Base-by-base conservation (phyloP, 495 filamentous ascomycete genomes). In the Hypoxylon rickii region DNA sequence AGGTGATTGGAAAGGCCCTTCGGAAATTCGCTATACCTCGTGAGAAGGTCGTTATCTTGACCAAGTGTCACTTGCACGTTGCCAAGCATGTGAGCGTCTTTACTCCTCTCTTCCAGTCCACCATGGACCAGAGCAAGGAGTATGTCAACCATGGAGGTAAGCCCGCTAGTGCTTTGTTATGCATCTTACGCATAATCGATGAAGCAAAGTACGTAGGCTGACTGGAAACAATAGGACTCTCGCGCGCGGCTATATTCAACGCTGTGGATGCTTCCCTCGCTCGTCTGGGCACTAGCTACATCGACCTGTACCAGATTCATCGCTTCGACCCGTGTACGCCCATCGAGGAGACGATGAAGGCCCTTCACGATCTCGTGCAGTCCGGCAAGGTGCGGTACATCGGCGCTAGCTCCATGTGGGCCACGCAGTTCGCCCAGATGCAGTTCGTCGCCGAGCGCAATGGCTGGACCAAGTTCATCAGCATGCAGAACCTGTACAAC, bases 401-500 rank as follows among this genome's bases (percentile, higher is more conserved):
- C 44, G 85, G 84, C 1, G 84, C 84, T 0, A 79, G 74, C 45
- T 78, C 71, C 7, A 88, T 89, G 84, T 80, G 59, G 59, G 59
- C 59, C 10, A 56, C 52, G 13, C 47, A 63, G 10, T 87, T 90
- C 51, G 79, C 83, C 2, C 70, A 67, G 36, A 74, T 88, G 65
- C 87, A 89, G 63, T 84, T 80, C 56, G 74, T 73, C 16, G 83
- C 83, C 29, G 80, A 85, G 57, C 74, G 65, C 51, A 79, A 90
- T 53, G 81, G 83, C 16, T 90, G 85, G 86, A 89, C 86, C 5
- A 84, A 85, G 68, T 90, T 90, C 61, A 72, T 90, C 56, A 81
- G 76, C 26, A 90, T 91, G 87, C 88, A 92, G 71, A 89, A 89
- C 64, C 73, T 77, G 20, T 84, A 89, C 61, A 89, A 89, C 70